Evolutionary conservation across 2,329 filamentous ascomycete genomes (phyloP).

Genomic region (Lasiodiplodia gonubiensis): DNA sequence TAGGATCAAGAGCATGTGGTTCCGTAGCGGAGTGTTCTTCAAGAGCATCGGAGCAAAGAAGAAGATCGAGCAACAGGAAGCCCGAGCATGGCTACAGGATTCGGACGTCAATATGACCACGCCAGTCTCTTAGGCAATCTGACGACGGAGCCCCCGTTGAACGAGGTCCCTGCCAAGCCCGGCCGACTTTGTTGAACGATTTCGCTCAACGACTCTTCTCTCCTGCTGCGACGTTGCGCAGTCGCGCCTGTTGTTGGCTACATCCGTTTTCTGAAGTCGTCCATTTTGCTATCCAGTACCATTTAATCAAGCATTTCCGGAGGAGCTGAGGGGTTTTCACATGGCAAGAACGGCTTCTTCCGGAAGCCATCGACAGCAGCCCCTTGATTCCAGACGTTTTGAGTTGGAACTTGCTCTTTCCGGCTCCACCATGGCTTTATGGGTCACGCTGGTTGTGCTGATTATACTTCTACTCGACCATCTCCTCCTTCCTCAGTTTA

Average conservation of each 20-base stretch:
- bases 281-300: background rate
- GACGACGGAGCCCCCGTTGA: background rate
- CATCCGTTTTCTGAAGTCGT: background rate
- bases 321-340: background rate
- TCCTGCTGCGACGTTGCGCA: background rate
- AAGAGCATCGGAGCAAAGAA: slow-evolving; percentile 37
- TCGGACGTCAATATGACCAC: slow-evolving; percentile 27
- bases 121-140: background rate
- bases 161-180: background rate
- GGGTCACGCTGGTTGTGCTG: background rate
- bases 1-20: slow-evolving; percentile 44
- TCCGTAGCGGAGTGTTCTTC: slow-evolving; percentile 34
- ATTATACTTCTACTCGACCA: background rate
- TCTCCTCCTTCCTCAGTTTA: background rate
- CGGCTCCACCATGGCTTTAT: background rate
- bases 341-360: slow-evolving; percentile 1
- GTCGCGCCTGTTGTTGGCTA: background rate
- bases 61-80: slow-evolving; percentile 29
- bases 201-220: background rate
- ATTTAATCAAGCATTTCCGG: slow-evolving; percentile 1
- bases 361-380: background rate
- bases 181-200: background rate
- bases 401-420: background rate
- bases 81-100: slow-evolving; percentile 22
- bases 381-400: slow-evolving; percentile 2